Percentiles rank a stretch among this genome's conserved stretches.
Evolutionary conservation across 2,329 filamentous ascomycete genomes (phyloP).

Genomic region (Paramyrothecium roridum): DNA sequence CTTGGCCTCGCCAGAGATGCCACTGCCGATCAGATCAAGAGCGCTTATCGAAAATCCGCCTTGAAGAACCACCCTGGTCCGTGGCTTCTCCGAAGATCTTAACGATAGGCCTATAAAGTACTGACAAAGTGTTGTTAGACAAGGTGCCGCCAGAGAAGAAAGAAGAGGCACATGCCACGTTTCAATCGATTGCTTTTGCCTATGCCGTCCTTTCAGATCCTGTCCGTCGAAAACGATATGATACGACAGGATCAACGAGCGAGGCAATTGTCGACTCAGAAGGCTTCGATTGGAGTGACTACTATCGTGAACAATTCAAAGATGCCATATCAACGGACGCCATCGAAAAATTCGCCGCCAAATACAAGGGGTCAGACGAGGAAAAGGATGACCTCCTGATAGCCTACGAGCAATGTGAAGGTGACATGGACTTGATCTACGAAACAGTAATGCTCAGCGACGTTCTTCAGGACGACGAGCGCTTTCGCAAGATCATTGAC

Average conservation of each 20-base stretch:
- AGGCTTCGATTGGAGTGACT: conserved; percentile 87
- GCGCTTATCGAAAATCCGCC: conserved; percentile 86
- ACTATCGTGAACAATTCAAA: conserved; percentile 80
- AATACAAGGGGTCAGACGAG: conserved; percentile 85
- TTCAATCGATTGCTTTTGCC: conserved; percentile 89
- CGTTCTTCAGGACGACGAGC: conserved; percentile 77
- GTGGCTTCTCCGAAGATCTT: conserved; percentile 5
- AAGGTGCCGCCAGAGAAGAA: conserved; percentile 70
- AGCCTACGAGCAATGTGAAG: conserved; percentile 71
- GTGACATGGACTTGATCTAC: conserved; percentile 75
- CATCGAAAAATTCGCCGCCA: conserved; percentile 70
- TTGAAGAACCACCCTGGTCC: conserved; percentile 82
- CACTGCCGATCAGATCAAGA: conserved; percentile 77
- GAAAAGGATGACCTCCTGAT: conserved; percentile 75
- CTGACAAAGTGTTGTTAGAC: conserved; percentile 48
- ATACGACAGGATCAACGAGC: conserved; percentile 83
- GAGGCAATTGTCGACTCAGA: conserved; percentile 75
- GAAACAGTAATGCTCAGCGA: conserved; percentile 83
- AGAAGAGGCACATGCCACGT: conserved; percentile 70
- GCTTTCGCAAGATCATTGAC: conserved; percentile 79
- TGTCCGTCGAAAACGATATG: conserved; percentile 78
- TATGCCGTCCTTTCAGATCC: conserved; percentile 90
- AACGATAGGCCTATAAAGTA: background rate
- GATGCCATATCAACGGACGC: conserved; percentile 71
- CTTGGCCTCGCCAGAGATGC: conserved; percentile 70